A percentile compares a stretch with the other conserved stretches of the same genome.
Evolutionary conservation across 805 yeast genomes (phyloP).

Genomic region (Candida stauntonica): DNA sequence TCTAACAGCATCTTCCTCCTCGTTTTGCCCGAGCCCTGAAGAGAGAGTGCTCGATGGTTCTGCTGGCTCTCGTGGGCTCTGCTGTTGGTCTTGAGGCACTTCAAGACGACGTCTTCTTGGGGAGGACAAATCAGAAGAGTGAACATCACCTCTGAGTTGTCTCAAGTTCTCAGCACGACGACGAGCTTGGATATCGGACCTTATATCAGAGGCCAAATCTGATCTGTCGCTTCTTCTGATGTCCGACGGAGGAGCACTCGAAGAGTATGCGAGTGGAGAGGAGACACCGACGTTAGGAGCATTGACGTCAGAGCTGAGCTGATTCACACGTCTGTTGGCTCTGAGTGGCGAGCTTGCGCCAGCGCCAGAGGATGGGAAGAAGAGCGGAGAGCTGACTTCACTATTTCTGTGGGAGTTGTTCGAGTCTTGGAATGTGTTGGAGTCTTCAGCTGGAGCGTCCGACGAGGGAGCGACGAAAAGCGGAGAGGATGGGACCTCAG

Average conservation of each 20-base stretch:
- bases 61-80: slow-evolving; percentile 10
- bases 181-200: slow-evolving; percentile 40
- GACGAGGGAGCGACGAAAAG: slow-evolving; percentile 26
- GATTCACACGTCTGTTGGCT: slow-evolving; percentile 5
- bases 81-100: slow-evolving; percentile 40
- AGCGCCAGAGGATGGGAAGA: slow-evolving; percentile 31
- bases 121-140: slow-evolving; percentile 67
- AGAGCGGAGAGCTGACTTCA: slow-evolving; percentile 30
- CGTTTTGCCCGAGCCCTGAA: slow-evolving; percentile 24
- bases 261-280: slow-evolving; percentile 43
- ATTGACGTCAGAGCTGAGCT: slow-evolving; percentile 14
- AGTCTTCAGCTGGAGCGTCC: slow-evolving; percentile 21
- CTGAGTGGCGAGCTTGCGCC: slow-evolving; percentile 14
- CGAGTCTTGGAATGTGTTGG: slow-evolving; percentile 11
- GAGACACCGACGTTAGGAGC: slow-evolving; percentile 28
- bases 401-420: slow-evolving; percentile 6
- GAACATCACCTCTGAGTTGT: slow-evolving; percentile 71
- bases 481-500: slow-evolving; percentile 26
- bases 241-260: slow-evolving; percentile 32
- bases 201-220: slow-evolving; percentile 35
- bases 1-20: slow-evolving; percentile 68
- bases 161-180: slow-evolving; percentile 45
- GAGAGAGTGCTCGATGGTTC: slow-evolving; percentile 27
- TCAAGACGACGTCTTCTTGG: slow-evolving; percentile 57
- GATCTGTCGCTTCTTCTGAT: slow-evolving; percentile 22